Evolutionary conservation across 2,329 filamentous ascomycete species (phyloP), one percentile per base, ranked within the genome.

Genomic region (Cryphonectria japonica): DNA sequence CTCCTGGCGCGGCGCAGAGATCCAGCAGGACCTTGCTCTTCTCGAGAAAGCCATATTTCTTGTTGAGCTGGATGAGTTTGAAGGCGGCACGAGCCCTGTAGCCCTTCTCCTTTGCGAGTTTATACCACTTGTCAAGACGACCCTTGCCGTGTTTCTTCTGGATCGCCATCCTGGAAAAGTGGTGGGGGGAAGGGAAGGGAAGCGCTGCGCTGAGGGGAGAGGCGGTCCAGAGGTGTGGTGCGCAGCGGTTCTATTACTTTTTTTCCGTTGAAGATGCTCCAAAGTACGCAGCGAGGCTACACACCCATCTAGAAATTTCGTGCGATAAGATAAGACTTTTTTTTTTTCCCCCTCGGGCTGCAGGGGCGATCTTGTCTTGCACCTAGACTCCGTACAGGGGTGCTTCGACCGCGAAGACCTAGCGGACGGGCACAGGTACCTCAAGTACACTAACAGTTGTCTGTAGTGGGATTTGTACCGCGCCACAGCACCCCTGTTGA

Each of bases 81-180:
- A 98, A 98, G 70, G 96, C 95, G 76, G 96, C 95, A 87, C 96
- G 89, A 73, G 96, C 95, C 78, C 96, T 88, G 80, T 98, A 99
- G 74, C 96, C 96, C 83, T 98, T 98, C 82, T 99, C 96, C 83
- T 99, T 99, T 73, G 96, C 96, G 78, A 98, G 91, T 80, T 95
- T 95, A 84, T 98, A 99, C 93, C 95, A 98, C 83, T 98, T 98
- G 83, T 99, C 96, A 78, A 98, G 87, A 89, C 95, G 95, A 82
- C 95, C 95, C 85, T 98, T 98, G 84, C 94, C 95, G 85, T 97
- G 93, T 88, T 98, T 98, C 88, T 98, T 98, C 80, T 98, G 94
- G 78, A 98, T 95, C 78, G 93, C 95, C 96, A 98, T 98, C 70
- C 75, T 77, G 71, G 74, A 39, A 46, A 16, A 16, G 5, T 5